Conservation (phyloP, 1,284 basidiomycete genomes). For the Microbotryum lychnidis-dioicae region DNA sequence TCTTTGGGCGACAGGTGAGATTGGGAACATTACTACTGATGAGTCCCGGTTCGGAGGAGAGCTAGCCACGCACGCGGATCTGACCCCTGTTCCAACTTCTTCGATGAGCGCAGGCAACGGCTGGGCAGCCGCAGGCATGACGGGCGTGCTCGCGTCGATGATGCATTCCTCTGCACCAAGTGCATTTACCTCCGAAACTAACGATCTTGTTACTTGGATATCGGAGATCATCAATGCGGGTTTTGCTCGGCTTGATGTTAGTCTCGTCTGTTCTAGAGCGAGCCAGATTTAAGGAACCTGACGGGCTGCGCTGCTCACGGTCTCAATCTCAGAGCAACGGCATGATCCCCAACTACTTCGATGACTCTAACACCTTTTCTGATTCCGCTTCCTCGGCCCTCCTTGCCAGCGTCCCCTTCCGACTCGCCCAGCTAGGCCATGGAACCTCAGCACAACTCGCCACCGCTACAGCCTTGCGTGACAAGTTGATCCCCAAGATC, state of each 20-base stretch:
- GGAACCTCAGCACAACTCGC: slow-evolving; percentile 46
- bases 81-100: background rate
- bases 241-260: slow-evolving; percentile 49
- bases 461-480: slow-evolving; percentile 51
- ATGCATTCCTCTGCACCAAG: slow-evolving; percentile 51
- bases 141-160: slow-evolving; percentile 69
- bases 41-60: no score
- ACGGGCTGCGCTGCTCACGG: background rate
- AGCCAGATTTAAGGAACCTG: no score
- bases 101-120: slow-evolving; percentile 55
- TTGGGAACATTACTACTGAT: no score
- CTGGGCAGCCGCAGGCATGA: slow-evolving; percentile 78
- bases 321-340: slow-evolving; percentile 41
- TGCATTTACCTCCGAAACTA: slow-evolving; percentile 50
- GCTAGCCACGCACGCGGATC: no score
- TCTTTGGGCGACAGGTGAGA: slow-evolving; percentile 58
- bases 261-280: background rate
- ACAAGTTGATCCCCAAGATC: slow-evolving; percentile 45
- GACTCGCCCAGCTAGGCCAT: slow-evolving; percentile 51
- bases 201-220: slow-evolving; percentile 58
- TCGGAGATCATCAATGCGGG: slow-evolving; percentile 62
- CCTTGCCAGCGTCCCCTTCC: slow-evolving; percentile 67
- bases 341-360: slow-evolving; percentile 67
- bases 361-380: slow-evolving; percentile 54
- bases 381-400: slow-evolving; percentile 69